These are phyloP conservation scores for Metschnikowia continentalis DNA, from an alignment of 805 yeast species.

Conservation along the genomic window DNA sequence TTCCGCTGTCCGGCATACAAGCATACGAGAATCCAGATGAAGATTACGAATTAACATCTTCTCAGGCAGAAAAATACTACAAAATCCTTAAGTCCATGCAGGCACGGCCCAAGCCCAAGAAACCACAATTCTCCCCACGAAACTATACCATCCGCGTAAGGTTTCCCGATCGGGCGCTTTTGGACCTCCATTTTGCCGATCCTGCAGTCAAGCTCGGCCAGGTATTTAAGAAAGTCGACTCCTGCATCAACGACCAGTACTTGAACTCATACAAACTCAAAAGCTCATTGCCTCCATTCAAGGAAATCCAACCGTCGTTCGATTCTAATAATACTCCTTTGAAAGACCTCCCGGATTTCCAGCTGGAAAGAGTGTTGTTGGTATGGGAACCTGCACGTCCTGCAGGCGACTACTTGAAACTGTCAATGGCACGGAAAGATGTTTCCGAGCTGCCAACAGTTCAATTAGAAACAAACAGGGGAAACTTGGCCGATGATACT, in stretches of 20 bases:
- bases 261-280: slow-evolving; percentile 29
- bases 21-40: slow-evolving; percentile 39
- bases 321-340: slow-evolving; percentile 24
- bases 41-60: slow-evolving; percentile 37
- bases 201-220: slow-evolving; percentile 30
- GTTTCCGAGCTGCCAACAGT: slow-evolving; percentile 34
- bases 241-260: slow-evolving; percentile 24
- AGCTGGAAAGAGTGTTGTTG: slow-evolving; percentile 27
- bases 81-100: slow-evolving; percentile 29
- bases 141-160: slow-evolving; percentile 30
- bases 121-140: slow-evolving; percentile 17
- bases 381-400: slow-evolving; percentile 31
- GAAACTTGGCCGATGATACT: slow-evolving; percentile 23
- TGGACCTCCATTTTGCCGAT: slow-evolving; percentile 33
- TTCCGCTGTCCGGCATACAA: slow-evolving; percentile 7
- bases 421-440: slow-evolving; percentile 19
- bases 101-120: slow-evolving; percentile 13
- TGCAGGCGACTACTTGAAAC: slow-evolving; percentile 27
- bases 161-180: slow-evolving; percentile 37
- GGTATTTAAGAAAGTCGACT: slow-evolving; percentile 34
- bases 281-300: slow-evolving; percentile 38
- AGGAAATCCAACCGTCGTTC: slow-evolving; percentile 25
- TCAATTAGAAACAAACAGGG: slow-evolving; percentile 29
- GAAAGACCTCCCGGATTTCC: slow-evolving; percentile 28
- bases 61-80: slow-evolving; percentile 37